Percentiles rank a stretch among this genome's conserved stretches.
phyloP scores from a whole-genome alignment of 139 green algal species.

The Chlorella sp. region DNA sequence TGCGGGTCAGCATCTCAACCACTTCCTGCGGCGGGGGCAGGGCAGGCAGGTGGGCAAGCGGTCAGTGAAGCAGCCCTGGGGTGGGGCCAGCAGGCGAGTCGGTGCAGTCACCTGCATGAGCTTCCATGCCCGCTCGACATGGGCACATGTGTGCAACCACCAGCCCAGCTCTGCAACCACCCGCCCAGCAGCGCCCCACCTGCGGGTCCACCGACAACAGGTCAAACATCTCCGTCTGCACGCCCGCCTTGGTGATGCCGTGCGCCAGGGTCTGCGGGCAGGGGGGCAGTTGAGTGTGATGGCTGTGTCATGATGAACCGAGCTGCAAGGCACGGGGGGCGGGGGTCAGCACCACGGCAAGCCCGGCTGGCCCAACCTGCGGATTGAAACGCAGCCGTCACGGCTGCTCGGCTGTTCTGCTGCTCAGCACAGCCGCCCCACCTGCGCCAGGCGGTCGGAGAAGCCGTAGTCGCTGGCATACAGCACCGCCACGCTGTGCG shows the following conservation, averaged over 20 bases:
- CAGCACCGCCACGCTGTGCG: conserved; percentile 78
- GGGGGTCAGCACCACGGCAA: background rate
- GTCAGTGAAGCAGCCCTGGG: background rate
- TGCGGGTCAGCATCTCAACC: conserved; percentile 71
- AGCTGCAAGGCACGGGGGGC: too few species aligned
- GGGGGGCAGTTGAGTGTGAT: background rate
- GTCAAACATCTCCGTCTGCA: conserved; percentile 93
- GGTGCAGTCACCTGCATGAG: too few species aligned
- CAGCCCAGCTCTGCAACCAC: too few species aligned
- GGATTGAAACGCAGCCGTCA: too few species aligned
- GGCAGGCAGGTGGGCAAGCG: background rate
- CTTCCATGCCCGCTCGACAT: too few species aligned
- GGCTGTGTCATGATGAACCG: too few species aligned
- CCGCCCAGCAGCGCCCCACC: too few species aligned
- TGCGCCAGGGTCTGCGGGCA: conserved; percentile 85
- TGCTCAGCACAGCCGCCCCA: background rate
- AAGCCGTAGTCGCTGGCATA: conserved; percentile 95
- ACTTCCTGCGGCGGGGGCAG: conserved; percentile 63
- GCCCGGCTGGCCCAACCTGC: background rate
- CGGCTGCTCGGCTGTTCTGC: too few species aligned
- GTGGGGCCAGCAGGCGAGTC: too few species aligned
- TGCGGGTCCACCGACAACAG: conserved; percentile 77
- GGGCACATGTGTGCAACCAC: too few species aligned
- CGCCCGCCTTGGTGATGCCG: conserved; percentile 92
- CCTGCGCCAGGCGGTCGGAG: conserved; percentile 80